These are phyloP conservation scores for Sordaria brevicollis DNA, from an alignment of 495 filamentous ascomycete genomes.

Conservation along the genomic window DNA sequence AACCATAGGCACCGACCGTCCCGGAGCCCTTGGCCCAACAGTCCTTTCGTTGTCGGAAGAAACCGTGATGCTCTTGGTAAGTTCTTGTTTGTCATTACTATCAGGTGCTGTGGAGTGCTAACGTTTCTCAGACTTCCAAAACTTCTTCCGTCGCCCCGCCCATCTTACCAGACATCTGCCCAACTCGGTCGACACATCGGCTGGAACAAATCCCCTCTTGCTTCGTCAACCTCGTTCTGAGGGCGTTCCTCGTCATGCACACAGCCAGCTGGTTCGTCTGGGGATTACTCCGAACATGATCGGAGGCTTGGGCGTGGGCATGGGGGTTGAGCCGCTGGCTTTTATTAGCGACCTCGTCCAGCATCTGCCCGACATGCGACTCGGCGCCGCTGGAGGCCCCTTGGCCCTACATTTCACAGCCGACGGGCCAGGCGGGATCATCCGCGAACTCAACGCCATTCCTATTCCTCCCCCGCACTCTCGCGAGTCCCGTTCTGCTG, in stretches of 20 bases:
- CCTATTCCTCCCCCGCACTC: slow-evolving; percentile 7
- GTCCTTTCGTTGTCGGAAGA: slow-evolving; percentile 35
- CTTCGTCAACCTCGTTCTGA: slow-evolving; percentile 21
- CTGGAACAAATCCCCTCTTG: slow-evolving; percentile 56
- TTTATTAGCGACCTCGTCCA: slow-evolving; percentile 33
- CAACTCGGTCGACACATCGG: slow-evolving; percentile 52
- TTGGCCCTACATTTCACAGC: slow-evolving; percentile 34
- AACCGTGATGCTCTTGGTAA: slow-evolving; percentile 30
- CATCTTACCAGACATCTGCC: slow-evolving; percentile 13
- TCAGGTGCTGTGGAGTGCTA: no score
- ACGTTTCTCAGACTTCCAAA: slow-evolving; percentile 27
- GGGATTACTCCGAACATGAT: slow-evolving; percentile 20
- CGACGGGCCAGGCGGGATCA: slow-evolving; percentile 23
- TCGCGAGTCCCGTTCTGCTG: slow-evolving; percentile 26
- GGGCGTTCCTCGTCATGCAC: slow-evolving; percentile 18
- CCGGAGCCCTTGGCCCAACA: slow-evolving; percentile 23
- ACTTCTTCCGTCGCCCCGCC: slow-evolving; percentile 20
- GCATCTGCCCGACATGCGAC: slow-evolving; percentile 5
- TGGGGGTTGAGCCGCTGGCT: slow-evolving; percentile 26
- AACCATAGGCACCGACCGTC: slow-evolving; percentile 18
- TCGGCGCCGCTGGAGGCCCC: slow-evolving; percentile 14
- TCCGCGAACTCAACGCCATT: slow-evolving; percentile 28
- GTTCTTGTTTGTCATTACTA: no score
- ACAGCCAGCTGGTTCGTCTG: slow-evolving; percentile 23
- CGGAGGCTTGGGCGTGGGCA: neutral